Evolutionary conservation across 2,329 filamentous ascomycete species (phyloP), one percentile per base, ranked within the genome.

Genomic region (Nigrograna mackinnonii): DNA sequence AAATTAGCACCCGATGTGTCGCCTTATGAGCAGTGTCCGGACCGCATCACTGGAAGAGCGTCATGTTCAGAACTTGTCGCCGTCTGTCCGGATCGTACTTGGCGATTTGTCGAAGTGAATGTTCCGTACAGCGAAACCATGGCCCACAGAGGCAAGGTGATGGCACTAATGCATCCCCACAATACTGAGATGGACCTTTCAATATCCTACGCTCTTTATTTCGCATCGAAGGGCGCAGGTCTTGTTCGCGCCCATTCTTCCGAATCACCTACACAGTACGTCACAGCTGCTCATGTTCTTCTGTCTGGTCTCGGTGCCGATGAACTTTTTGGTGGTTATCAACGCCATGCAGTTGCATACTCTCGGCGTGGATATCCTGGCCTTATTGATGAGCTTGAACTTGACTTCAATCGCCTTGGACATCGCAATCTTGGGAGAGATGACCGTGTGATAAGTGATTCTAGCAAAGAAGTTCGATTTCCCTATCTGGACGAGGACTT

Each of bases 111-210:
- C 28, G 80, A 84, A 75, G 78, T 96, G 42, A 86, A 99, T 59
- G 76, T 99, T 20, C 87, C 92, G 0, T 96, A 92, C 62, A 63
- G 75, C 5, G 87, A 95, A 55, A 87, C 85, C 0, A 63, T 84
- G 32, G 75, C 78, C 2, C 87, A 95, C 57, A 83, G 89, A 47
- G 60, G 78, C 3, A 78, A 78, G 19, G 80, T 99, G 16, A 79
- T 91, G 26, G 78, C 82, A 2, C 75, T 99, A 14, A 96, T 99
- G 66, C 79, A 87, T 54, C 94, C 94, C 0, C 94, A 99, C 68
- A 92, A 96, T 54, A 99, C 94, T 0, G 94, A 99, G 69, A 99
- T 99, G 94, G 94, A 99, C 59, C 77, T 99, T 1, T 99, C 94
- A 3, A 99, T 99, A 56, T 87, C 89, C 0, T 86, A 82, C 55